These are phyloP conservation scores for Ambrosia trifida DNA, from an alignment of 129 eudicot species.

Conservation along the genomic window DNA sequence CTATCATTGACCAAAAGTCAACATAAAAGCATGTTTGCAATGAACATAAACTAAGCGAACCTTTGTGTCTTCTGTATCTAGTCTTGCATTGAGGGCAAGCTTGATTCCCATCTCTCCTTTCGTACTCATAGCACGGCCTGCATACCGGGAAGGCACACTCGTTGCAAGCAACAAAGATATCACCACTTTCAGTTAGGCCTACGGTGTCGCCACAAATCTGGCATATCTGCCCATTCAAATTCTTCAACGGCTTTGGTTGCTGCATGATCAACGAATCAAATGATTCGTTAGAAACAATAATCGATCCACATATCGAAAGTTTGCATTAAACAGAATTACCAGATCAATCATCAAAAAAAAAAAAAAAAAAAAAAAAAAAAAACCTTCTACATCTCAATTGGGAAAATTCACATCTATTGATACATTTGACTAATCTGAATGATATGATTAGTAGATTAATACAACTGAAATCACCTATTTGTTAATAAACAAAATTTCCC, in stretches of 20 bases:
- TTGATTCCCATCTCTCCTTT: conserved; percentile 79
- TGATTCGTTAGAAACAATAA: background rate
- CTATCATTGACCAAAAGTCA: conserved; percentile 8
- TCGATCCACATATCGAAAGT: background rate
- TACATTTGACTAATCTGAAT: too few relatives aligned
- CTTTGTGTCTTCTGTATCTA: conserved; percentile 77
- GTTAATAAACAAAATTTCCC: background rate
- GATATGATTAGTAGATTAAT: too few relatives aligned
- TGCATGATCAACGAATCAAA: conserved; percentile 34
- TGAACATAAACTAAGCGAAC: conserved; percentile 33
- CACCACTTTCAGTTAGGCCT: conserved; percentile 50
- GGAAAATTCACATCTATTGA: conserved; percentile 3
- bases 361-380: too few relatives aligned
- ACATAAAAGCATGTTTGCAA: background rate
- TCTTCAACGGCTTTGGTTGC: conserved; percentile 66
- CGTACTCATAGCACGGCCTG: conserved; percentile 84
- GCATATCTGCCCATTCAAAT: conserved; percentile 68
- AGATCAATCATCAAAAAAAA: too few relatives aligned
- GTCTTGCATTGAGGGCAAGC: conserved; percentile 94
- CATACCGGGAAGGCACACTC: conserved; percentile 95
- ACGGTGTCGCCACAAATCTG: conserved; percentile 82
- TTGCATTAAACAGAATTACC: too few relatives aligned
- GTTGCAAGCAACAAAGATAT: conserved; percentile 86
- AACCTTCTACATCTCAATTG: background rate
- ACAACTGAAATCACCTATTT: too few relatives aligned